These are phyloP conservation scores for Elasticomyces elasticus DNA, from an alignment of 495 filamentous ascomycete species.

Conservation along the genomic window DNA sequence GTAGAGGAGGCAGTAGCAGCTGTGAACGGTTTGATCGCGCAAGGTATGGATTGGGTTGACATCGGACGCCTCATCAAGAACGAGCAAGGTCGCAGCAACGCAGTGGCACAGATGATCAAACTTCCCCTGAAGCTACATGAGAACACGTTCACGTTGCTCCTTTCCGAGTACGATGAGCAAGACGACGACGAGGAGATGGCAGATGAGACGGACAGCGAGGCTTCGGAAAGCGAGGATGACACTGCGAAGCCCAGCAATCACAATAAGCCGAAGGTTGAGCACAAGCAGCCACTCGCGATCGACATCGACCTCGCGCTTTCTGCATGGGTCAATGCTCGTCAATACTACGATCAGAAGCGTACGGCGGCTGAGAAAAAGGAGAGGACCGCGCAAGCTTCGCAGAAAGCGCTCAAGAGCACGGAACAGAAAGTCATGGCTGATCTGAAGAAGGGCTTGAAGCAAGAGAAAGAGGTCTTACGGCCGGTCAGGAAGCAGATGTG, in stretches of 20 bases:
- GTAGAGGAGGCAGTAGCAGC: constrained; percentile 87
- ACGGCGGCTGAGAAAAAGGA: constrained; percentile 74
- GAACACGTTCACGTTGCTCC: constrained; percentile 72
- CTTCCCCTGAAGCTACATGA: constrained; percentile 80
- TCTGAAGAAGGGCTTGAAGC: constrained; percentile 75
- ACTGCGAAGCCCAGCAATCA: constrained; percentile 29
- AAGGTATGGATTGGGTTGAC: constrained; percentile 96
- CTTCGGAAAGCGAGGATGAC: constrained; percentile 50
- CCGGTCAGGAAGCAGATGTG: constrained; percentile 73
- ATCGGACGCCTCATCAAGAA: constrained; percentile 78
- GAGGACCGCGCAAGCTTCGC: constrained; percentile 71
- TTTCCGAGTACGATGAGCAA: constrained; percentile 58
- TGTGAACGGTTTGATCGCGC: constrained; percentile 75
- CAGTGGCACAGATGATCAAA: constrained; percentile 79
- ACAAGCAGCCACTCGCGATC: constrained; percentile 49
- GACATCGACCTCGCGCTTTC: constrained; percentile 77
- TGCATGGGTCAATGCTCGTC: constrained; percentile 77
- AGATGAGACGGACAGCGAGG: constrained; percentile 56
- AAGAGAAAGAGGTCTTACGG: constrained; percentile 81
- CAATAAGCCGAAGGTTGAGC: constrained; percentile 29
- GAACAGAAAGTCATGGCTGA: constrained; percentile 80
- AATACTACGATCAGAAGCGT: constrained; percentile 86
- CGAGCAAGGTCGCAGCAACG: constrained; percentile 69
- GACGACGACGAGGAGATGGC: constrained; percentile 49
- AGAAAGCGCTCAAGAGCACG: constrained; percentile 76